phyloP scores from a whole-genome alignment of 2,329 filamentous ascomycete genomes.

The Neonectria punicea region DNA sequence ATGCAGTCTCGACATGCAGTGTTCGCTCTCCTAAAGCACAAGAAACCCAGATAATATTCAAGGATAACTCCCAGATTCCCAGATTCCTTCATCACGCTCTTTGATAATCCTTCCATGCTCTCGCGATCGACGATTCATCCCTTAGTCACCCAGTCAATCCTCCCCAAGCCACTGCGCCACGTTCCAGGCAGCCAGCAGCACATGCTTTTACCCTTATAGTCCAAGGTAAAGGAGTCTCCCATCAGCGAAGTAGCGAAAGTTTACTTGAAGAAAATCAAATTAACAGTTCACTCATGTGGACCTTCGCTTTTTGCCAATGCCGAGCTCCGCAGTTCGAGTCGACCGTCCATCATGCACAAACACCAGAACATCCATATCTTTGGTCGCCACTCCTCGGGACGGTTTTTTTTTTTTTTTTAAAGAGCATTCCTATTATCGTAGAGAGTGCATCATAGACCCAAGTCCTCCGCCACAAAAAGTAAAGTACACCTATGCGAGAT shows the following conservation, averaged over 20 bases:
- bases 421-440: no score
- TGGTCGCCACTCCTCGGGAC: no score
- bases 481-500: no score
- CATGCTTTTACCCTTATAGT: background rate
- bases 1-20: no score
- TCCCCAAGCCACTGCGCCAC: background rate
- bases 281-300: background rate
- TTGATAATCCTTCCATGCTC: background rate
- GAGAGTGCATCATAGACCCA: no score
- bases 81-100: background rate
- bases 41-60: no score
- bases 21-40: no score
- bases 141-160: background rate
- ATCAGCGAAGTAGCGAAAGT: constrained; percentile 9
- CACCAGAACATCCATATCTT: no score
- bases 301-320: constrained; percentile 21
- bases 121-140: background rate
- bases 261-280: no score
- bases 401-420: no score
- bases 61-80: background rate
- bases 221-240: background rate
- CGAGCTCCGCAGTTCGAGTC: background rate
- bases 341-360: background rate
- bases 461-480: no score
- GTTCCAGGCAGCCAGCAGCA: background rate